Percentiles rank a stretch among this genome's conserved stretches.
Evolutionary conservation across 1,284 basidiomycete genomes (phyloP).

Genomic region (Fomitopsis schrenkii): DNA sequence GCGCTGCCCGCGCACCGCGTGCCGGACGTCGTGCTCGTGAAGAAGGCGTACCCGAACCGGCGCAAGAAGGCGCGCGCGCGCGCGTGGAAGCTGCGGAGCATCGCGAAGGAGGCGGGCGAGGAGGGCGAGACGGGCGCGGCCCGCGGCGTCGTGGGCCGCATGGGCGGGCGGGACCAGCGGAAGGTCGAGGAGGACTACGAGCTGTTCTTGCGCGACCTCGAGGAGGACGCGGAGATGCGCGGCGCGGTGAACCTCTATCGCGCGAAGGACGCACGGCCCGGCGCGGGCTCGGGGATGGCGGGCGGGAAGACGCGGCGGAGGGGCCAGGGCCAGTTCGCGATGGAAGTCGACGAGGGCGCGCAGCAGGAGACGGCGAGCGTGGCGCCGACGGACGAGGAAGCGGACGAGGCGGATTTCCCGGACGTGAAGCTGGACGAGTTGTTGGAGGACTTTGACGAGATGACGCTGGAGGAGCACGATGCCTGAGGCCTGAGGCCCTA

Average conservation of each 20-base stretch:
- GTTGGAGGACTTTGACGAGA: constrained; percentile 88
- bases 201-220: constrained; percentile 90
- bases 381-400: constrained; percentile 42
- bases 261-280: constrained; percentile 48
- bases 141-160: constrained; percentile 83
- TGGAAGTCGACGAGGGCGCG: constrained; percentile 67
- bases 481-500: no score
- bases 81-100: constrained; percentile 88
- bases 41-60: constrained; percentile 94
- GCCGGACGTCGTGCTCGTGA: constrained; percentile 91
- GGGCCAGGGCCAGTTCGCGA: constrained; percentile 52
- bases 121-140: constrained; percentile 72
- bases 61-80: constrained; percentile 88
- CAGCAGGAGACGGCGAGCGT: constrained; percentile 21
- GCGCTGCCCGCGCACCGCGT: constrained; percentile 69
- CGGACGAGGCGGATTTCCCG: constrained; percentile 90
- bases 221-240: constrained; percentile 95
- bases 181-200: constrained; percentile 98
- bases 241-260: constrained; percentile 89
- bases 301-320: constrained; percentile 46
- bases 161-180: constrained; percentile 88
- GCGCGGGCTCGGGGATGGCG: constrained; percentile 40
- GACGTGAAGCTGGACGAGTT: constrained; percentile 86
- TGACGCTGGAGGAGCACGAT: constrained; percentile 51
- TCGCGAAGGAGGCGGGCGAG: constrained; percentile 91